Evolutionary conservation across 2,329 filamentous ascomycete genomes (phyloP).

Genomic region (Helotiales sp.): DNA sequence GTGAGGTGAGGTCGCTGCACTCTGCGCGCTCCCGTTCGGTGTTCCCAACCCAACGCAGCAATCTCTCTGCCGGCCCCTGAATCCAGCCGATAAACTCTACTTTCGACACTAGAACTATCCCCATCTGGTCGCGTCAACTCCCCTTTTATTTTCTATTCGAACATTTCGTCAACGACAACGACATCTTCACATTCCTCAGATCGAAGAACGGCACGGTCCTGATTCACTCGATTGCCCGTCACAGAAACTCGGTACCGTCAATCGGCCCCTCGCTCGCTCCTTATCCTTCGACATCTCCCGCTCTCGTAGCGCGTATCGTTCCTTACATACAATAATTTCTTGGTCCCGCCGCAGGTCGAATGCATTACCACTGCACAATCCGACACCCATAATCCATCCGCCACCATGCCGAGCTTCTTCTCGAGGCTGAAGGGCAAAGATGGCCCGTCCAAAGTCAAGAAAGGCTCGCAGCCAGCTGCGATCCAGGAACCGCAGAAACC

Average conservation of each 20-base stretch:
- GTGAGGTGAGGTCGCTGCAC: no score
- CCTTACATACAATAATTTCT: background rate
- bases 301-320: background rate
- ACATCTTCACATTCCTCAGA: background rate
- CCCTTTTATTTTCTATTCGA: constrained; percentile 1
- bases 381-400: background rate
- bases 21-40: no score
- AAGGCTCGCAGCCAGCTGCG: constrained; percentile 54
- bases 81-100: constrained; percentile 10
- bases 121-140: constrained; percentile 9
- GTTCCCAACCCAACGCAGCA: background rate
- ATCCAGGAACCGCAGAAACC: constrained; percentile 64
- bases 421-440: constrained; percentile 67
- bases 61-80: constrained; percentile 14
- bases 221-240: background rate
- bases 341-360: constrained; percentile 4
- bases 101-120: constrained; percentile 5
- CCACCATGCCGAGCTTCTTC: constrained; percentile 35
- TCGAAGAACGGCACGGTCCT: background rate
- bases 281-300: background rate
- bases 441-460: constrained; percentile 59
- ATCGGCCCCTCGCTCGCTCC: background rate
- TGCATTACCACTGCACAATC: constrained; percentile 2
- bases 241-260: background rate
- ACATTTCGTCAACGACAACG: background rate